Evolutionary conservation across 495 filamentous ascomycete genomes (phyloP).

Genomic region (Aspergillus incahuasiensis): DNA sequence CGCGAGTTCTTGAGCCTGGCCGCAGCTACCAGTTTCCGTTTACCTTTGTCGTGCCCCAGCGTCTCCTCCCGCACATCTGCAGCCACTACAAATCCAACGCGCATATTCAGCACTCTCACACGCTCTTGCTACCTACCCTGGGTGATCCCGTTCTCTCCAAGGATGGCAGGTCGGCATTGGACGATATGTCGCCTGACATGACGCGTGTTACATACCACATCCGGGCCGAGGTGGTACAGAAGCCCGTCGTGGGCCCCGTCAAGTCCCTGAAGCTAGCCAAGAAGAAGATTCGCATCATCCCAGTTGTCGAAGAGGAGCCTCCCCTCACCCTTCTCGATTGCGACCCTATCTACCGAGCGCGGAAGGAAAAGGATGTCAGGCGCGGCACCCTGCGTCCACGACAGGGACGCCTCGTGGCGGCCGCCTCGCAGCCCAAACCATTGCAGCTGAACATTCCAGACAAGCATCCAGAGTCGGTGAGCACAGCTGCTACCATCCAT

Average conservation of each 20-base stretch:
- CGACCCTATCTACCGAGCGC: slow-evolving; percentile 60
- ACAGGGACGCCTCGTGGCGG: slow-evolving; percentile 65
- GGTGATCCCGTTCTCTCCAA: slow-evolving; percentile 60
- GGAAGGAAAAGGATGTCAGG: slow-evolving; percentile 70
- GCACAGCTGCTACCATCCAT: slow-evolving; percentile 62
- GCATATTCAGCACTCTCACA: slow-evolving; percentile 65
- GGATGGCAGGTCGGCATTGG: slow-evolving; percentile 48
- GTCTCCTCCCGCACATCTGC: slow-evolving; percentile 61
- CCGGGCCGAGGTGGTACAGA: slow-evolving; percentile 49
- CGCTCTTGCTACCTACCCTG: slow-evolving; percentile 74
- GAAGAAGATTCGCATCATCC: slow-evolving; percentile 73
- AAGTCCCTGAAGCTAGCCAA: slow-evolving; percentile 45
- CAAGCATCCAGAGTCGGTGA: slow-evolving; percentile 31
- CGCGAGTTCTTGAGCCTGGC: slow-evolving; percentile 63
- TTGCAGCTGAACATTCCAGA: slow-evolving; percentile 52
- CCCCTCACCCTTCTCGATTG: slow-evolving; percentile 61
- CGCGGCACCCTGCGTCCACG: slow-evolving; percentile 76
- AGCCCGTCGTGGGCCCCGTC: slow-evolving; percentile 20
- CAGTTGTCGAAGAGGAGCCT: slow-evolving; percentile 66
- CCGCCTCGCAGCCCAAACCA: slow-evolving; percentile 68
- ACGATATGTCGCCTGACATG: slow-evolving; percentile 86
- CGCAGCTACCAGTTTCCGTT: slow-evolving; percentile 73
- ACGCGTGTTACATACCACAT: slow-evolving; percentile 68
- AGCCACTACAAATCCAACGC: slow-evolving; percentile 50
- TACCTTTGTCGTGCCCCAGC: slow-evolving; percentile 77